Base-by-base conservation (phyloP, 495 filamentous ascomycete genomes). In the Podospora sp. region DNA sequence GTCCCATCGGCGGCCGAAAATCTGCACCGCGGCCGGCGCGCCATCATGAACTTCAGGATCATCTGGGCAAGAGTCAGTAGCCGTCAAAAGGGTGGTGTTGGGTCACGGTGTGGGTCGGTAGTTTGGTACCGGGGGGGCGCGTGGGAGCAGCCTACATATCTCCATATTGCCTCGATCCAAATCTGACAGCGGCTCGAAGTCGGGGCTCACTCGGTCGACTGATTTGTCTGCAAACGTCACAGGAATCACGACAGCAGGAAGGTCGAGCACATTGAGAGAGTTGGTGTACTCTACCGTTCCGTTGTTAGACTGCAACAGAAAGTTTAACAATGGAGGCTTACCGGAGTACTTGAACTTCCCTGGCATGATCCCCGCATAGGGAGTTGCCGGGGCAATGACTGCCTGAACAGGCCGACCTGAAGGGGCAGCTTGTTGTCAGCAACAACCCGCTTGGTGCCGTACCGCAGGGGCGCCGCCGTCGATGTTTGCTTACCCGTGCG, bases 1-100 rank as follows among this genome's bases (percentile, higher is more conserved):
- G 1, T 59, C 56, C 24, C 26, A n/a, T n/a, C 56, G 56, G 7
- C 56, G 22, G 7, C 24, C 56, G 3, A 59, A 25, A 8, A 59
- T 25, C 56, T 59, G 56, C 22, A 59, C n/a, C 29, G 56, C 24
- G 6, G 56, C 56, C 22, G 56, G 56, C 6, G 56, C 56, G 26
- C 56, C 56, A n/a, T 59, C 16, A 27, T 59, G 29, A 8, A 20
- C 26, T 8, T 6, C 56, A 6, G 56, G 22, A n/a, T 59, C 56
- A 33, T 59, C 56, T 59, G n/a, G 29, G 4, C 56, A 25, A 55
- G 20, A 16, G 16, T 59, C 24, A 59, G 56, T 27, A n/a, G n/a
- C n/a, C n/a, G n/a, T n/a, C n/a, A n/a, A n/a, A n/a, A n/a, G n/a
- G n/a, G n/a, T n/a, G n/a, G n/a, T n/a, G n/a, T n/a, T n/a, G n/a